Evolutionary conservation across 2,329 filamentous ascomycete species (phyloP).

Genomic region (Rutstroemia sydowiana): DNA sequence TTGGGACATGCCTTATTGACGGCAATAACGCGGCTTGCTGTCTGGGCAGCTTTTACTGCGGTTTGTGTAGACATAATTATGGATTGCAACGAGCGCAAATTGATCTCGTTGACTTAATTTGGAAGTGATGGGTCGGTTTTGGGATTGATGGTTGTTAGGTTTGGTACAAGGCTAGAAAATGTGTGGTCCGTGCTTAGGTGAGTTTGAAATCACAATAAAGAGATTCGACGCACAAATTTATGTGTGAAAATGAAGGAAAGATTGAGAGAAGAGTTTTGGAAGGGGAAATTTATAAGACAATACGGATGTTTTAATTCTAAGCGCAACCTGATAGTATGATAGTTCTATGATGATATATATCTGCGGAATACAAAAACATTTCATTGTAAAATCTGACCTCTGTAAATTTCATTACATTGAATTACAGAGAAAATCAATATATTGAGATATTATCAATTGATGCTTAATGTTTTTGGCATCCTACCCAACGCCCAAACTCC

Average conservation of each 20-base stretch:
- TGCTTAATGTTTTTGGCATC: not conserved
- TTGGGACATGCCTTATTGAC: conserved; percentile 48
- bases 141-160: not conserved
- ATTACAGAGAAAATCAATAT: not conserved
- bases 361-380: no score
- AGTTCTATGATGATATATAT: no score
- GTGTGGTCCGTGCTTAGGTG: not conserved
- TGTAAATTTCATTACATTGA: not conserved
- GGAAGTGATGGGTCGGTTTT: not conserved
- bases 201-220: not conserved
- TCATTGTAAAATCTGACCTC: no score
- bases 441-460: not conserved
- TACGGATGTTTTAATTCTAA: no score
- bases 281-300: no score
- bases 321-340: no score
- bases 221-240: no score
- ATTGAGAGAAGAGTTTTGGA: no score
- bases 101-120: conserved; percentile 18
- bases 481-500: not conserved
- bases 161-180: not conserved
- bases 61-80: conserved; percentile 38
- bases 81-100: conserved; percentile 18
- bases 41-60: conserved; percentile 53
- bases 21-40: conserved; percentile 45
- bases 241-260: no score